Evolutionary conservation across 805 yeast genomes (phyloP), one percentile per base, ranked within the genome.

Genomic region (Phaffomyces thermotolerans): DNA sequence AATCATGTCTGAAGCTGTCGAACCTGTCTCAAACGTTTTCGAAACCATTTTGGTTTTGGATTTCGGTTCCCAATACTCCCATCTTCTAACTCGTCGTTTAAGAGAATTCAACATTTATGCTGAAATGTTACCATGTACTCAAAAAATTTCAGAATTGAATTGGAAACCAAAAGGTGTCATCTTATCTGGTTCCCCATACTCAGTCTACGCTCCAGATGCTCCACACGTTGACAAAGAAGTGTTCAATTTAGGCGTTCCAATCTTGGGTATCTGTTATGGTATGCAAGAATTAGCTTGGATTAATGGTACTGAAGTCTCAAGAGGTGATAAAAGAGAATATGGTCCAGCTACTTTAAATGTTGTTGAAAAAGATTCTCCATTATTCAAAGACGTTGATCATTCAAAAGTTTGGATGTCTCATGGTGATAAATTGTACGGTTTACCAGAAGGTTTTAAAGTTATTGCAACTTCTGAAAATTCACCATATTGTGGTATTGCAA

Each of bases 351-450:
- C 85, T 46, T 75, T 93, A 64, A 74, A 79, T 54, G 95, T 88
- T 45, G 72, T 76, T 56, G 93, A 87, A 61, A 51, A 68, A 35
- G 45, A 66, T 18, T 79, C 87, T 65, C 79, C 85, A 18, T 72
- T 93, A 50, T 93, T 93, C 69, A 73, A 80, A 51, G 96, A 83
- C 49, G 87, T 93, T 56, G 95, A 89, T 67, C 84, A 93, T 71
- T 88, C 95, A 47, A 90, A 84, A 65, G 97, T 93, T 50, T 93
- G 99, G 99, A 93, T 93, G 99, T 90, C 98, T 39, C 99, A 93
- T 68, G 96, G 96, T 62, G 99, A 93, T 71, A 93, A 93, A 74
- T 76, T 93, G 60, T 81, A 80, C 58, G 85, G 91, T 42, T 76
- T 93, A 55, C 99, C 99, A 58, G 75, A 76, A 37, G 96, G 95